Base-by-base conservation (phyloP, 108 stramenopile species). In the Fragilaria crotonensis region DNA sequence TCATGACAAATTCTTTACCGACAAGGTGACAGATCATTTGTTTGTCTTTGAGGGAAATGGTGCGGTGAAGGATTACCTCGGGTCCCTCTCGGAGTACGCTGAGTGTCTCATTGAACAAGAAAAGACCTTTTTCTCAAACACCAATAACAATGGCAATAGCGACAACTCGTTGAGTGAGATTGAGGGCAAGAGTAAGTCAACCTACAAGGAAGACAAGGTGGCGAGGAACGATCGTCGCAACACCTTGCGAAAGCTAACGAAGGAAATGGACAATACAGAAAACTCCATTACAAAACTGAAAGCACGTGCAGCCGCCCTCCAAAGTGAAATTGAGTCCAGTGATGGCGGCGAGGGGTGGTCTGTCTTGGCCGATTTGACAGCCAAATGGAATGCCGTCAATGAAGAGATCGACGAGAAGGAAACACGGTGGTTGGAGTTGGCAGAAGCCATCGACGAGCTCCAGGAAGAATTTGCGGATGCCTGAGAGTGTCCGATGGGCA, bases 1-100 rank as follows among this genome's bases (percentile, higher is more conserved):
- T 65, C 97, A 98, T 68, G 97, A 98, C 61, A 77, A 95, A 22
- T 84, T 71, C 54, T 98, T 98, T 64, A 77, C 95, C 28, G 97
- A 98, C 64, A 86, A 89, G 63, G 85, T 96, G 5, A 79, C 83
- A 2, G 84, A 94, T 60, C 95, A 96, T 74, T 72, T 93, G 45
- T 89, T 93, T 68, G 80, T 90, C 17, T 90, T 94, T 66, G 86
- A 90, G 67, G 85, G 92, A 31, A 63, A 87, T 32, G 92, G 91
- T 11, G 62, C 78, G 19, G 80, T 89, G 1, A 93, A 89, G 65
- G 85, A 89, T 61, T 93, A 83, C 67, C 27, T 71, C 11, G 91
- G 91, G 22, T 76, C 77, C 5, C 62, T 93, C 5, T 76, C 83
- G 5, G 91, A 93, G 31, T 93, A 93, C 56, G 85, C 85, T 0